Evolutionary conservation across 495 filamentous ascomycete genomes (phyloP), one percentile per base, ranked within the genome.

Genomic region (Penicillium flavigenum): DNA sequence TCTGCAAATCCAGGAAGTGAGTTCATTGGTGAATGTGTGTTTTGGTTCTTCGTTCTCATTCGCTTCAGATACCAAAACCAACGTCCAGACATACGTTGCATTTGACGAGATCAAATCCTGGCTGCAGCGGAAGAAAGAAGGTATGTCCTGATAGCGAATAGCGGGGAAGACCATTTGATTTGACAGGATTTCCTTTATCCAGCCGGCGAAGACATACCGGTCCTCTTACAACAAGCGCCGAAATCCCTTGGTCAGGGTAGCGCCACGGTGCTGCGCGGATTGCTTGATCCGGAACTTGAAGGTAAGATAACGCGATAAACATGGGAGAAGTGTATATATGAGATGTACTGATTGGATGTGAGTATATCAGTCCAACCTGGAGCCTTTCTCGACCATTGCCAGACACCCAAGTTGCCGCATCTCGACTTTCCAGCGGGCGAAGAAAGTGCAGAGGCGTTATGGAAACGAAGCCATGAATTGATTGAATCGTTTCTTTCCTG

Each of bases 391-490:
- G 49, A 62, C n/a, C 63, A 76, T 49, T 72, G 69, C 58, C 62
- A 73, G 48, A 54, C 72, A n/a, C 20, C 41, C 16, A 9, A 47
- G 0, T 47, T 69, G 16, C 59, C 63, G 1, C 51, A 68, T 8
- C 51, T 62, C 5, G 67, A 71, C 22, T 70, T 76, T 16, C 73
- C 74, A 4, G 52, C 46, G 0, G 71, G 76, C 19, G 63, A 69
- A 19, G 67, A 69, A 22, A 69, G 63, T 27, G 77, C 76, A 3
- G 56, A 64, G 22, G 73, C 66, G 44, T 56, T 83, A 12, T 83
- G 81, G 81, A 68, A 62, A 43, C 43, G 78, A 43, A 83, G 81
- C 52, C 77, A 82, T 61, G 61, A 75, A 45, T 60, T 83, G 24
- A 70, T 83, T 0, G 75, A 72, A 4, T 60, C 32, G 22, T 46